Evolutionary conservation across 495 filamentous ascomycete genomes (phyloP).

Genomic region (Bryoglossum gracile): DNA sequence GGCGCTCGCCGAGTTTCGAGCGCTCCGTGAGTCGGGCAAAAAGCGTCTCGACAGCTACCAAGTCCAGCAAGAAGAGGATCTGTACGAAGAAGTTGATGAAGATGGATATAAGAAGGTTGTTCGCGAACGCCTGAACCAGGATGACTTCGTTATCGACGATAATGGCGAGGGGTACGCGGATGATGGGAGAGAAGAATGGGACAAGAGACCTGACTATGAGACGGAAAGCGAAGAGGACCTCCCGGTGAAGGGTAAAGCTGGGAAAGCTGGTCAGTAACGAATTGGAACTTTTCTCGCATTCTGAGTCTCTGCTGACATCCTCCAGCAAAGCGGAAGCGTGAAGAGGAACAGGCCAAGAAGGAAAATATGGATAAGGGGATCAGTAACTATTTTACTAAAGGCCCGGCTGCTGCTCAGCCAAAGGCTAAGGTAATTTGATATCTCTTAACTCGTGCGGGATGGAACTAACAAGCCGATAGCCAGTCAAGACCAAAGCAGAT

Average conservation of each 20-base stretch:
- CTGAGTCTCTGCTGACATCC: conserved; percentile 3
- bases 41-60: conserved; percentile 85
- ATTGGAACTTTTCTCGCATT: neutral
- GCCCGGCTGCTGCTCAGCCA: conserved; percentile 53
- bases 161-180: conserved; percentile 93
- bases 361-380: conserved; percentile 87
- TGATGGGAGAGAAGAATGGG: conserved; percentile 96
- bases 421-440: conserved; percentile 66
- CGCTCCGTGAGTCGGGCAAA: conserved; percentile 82
- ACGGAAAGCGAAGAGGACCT: conserved; percentile 68
- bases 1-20: conserved; percentile 71
- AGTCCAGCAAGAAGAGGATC: conserved; percentile 70
- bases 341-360: conserved; percentile 79
- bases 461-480: conserved; percentile 25
- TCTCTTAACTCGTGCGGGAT: neutral
- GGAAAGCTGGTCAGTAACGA: conserved; percentile 43
- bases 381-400: conserved; percentile 84
- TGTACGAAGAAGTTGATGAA: conserved; percentile 97
- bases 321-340: conserved; percentile 75
- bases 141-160: conserved; percentile 96
- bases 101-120: conserved; percentile 96
- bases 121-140: conserved; percentile 76
- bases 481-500: conserved; percentile 70
- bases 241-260: conserved; percentile 51
- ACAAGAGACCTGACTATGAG: conserved; percentile 56